Evolutionary conservation across 208 protist species (phyloP), one percentile per base, ranked within the genome.

Genomic region (Crithidia acanthocephali): DNA sequence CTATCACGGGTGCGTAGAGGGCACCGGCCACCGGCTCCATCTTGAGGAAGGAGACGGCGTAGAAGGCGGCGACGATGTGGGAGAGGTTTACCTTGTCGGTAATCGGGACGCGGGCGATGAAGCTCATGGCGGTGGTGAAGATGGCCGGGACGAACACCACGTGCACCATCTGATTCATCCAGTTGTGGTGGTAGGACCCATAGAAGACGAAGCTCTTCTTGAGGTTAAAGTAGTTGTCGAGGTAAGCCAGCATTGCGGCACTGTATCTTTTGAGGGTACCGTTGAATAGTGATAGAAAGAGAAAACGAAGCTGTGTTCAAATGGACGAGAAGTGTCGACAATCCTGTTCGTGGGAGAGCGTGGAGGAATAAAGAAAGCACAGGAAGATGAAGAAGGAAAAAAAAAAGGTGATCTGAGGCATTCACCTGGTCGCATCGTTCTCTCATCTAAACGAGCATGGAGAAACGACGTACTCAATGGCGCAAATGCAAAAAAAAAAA

Each of bases 71-170:
- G 1, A 64, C 68, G 22, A 91, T 28, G 33, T 90, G 74, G 9
- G 83, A 88, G 23, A 87, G 51, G 61, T 85, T 81, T 8, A 92
- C 18, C n/a, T 55, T 66, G 9, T 44, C 57, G 6, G 78, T 72
- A 30, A 91, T 56, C 10, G 69, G 53, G 27, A 89, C 45, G 16
- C 65, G 65, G 10, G 85, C 71, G 13, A 84, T 22, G 51, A 91
- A 85, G 50, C 77, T 80, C 56, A 90, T 70, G 3, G 81, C 68
- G 0, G 88, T 85, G 20, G 83, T 87, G 74, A 91, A 88, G 58
- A 97, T 94, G 22, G 73, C 55, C 13, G 88, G 87, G 27, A 95
- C 87, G 50, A 80, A 92, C 33, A 93, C 47, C 11, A 97, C 78
- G 73, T 95, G 88, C 33, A 94, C 77, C 33, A 90, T 51, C 59